Evolutionary conservation across 306 rosid genomes (phyloP).

Genomic region (Benincasa hispida): DNA sequence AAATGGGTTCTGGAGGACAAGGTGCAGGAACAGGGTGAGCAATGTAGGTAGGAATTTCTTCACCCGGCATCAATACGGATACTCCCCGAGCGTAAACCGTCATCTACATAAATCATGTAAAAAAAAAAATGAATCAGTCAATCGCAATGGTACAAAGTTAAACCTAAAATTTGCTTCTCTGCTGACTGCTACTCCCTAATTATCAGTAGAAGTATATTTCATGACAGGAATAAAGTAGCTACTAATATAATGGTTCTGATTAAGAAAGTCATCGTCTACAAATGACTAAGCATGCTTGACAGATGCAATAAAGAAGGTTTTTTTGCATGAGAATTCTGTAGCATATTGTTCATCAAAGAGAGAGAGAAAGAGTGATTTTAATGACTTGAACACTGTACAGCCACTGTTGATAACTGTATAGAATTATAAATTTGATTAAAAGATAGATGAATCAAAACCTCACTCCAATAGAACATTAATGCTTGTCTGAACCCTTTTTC

Average conservation of each 20-base stretch:
- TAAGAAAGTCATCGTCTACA: not conserved
- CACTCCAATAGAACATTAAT: constrained; percentile 7
- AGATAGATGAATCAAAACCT: not conserved
- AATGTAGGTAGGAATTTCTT: constrained; percentile 47
- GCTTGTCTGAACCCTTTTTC: not conserved
- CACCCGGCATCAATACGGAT: constrained; percentile 69
- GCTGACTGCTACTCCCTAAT: not conserved
- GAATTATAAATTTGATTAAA: not conserved
- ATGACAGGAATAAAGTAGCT: not conserved
- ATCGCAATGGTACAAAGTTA: not conserved
- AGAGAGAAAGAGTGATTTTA: not conserved
- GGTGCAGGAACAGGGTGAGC: constrained; percentile 54
- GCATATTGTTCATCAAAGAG: not conserved
- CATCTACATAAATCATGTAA: constrained; percentile 15
- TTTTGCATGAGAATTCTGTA: not conserved
- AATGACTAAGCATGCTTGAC: constrained; percentile 2
- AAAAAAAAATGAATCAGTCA: not conserved
- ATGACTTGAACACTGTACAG: not conserved
- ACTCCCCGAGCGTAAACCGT: constrained; percentile 36
- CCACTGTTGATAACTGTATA: not conserved
- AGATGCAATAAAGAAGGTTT: not conserved
- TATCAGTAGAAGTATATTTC: not conserved
- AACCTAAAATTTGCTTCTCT: not conserved
- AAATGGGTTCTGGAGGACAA: constrained; percentile 23
- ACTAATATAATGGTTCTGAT: not conserved